Base-by-base conservation (phyloP, 352 stramenopile genomes). In the Pythium utonaiense region DNA sequence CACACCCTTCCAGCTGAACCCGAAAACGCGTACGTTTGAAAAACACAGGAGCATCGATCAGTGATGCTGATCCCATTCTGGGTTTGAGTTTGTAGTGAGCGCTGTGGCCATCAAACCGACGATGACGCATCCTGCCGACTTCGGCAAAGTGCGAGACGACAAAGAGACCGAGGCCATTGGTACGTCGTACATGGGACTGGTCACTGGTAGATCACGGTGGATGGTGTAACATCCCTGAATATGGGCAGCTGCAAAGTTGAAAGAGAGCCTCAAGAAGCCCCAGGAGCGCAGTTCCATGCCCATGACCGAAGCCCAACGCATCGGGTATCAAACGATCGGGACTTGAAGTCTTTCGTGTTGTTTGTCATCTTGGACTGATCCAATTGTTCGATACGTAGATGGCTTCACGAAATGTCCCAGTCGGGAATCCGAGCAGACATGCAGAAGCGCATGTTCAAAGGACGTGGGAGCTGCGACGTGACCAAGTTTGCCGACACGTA, bases 401-500 rank as follows among this genome's bases (percentile, higher is more conserved):
- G 84, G 84, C 73, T 89, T n/a, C 78, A 91, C 31, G 73, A 89
- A 16, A 80, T 86, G 66, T 80, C 80, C 42, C 71, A 57, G 41
- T 86, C 83, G 38, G 78, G 81, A 12, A 88, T 89, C 16, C 74
- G 78, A 38, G 76, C 74, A 3, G 80, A 91, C 31, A 89, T 91
- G 75, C 78, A 89, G 45, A 69, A 89, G 36, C 75, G 82, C 58
- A 91, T 91, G 82, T 90, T 86, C 64, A 91, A 91, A 53, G 85
- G 85, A 28, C 74, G 85, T 47, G 83, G 81, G 30, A 92, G 85
- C 68, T 93, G 78, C 48, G 85, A 93, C 34, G 83, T 95, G 61
- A 93, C 83, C 28, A 79, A 79, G 67, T 95, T 94, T 65, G 85
- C 85, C 47, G 82, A 91, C 54, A 83, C 83, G 1, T 93, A 94